These are phyloP conservation scores for Lachnellula suecica DNA, from an alignment of 2,329 filamentous ascomycete species.

Conservation along the genomic window DNA sequence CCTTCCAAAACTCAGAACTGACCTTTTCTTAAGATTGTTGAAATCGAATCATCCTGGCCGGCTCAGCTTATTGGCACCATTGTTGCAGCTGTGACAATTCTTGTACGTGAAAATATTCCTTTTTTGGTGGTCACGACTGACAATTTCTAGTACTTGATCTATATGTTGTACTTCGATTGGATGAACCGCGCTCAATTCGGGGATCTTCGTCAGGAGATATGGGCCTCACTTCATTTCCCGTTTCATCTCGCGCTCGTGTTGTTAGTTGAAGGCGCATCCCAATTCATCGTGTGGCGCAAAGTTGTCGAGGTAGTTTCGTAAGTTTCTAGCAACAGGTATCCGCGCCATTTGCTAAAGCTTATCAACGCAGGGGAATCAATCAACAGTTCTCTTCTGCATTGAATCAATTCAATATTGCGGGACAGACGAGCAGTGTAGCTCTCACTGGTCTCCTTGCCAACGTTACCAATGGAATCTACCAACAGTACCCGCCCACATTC, in stretches of 20 bases:
- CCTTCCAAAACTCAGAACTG: too few relatives aligned
- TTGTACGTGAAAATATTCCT: too few relatives aligned
- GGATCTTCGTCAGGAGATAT: constrained; percentile 28
- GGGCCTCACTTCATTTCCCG: constrained; percentile 52
- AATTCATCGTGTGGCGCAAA: constrained; percentile 26
- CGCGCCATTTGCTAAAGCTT: too few relatives aligned
- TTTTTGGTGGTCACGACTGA: too few relatives aligned
- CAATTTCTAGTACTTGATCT: constrained; percentile 28
- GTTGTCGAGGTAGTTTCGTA: constrained; percentile 19
- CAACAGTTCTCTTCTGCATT: neutral
- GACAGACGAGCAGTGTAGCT: too few relatives aligned
- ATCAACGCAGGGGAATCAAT: neutral
- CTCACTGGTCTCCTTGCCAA: too few relatives aligned
- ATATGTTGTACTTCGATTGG: constrained; percentile 29
- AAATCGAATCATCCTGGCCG: too few relatives aligned
- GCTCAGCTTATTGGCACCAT: too few relatives aligned
- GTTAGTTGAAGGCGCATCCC: constrained; percentile 47
- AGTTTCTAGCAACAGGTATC: too few relatives aligned
- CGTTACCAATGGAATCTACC: constrained; percentile 9
- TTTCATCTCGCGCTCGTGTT: constrained; percentile 56
- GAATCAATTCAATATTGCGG: neutral
- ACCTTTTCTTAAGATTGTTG: too few relatives aligned
- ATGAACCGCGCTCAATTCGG: constrained; percentile 19
- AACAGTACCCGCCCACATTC: constrained; percentile 9
- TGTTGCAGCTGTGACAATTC: too few relatives aligned